Base-by-base conservation (phyloP, 2,329 filamentous ascomycete genomes). In the Aspergillus carbonarius region DNA sequence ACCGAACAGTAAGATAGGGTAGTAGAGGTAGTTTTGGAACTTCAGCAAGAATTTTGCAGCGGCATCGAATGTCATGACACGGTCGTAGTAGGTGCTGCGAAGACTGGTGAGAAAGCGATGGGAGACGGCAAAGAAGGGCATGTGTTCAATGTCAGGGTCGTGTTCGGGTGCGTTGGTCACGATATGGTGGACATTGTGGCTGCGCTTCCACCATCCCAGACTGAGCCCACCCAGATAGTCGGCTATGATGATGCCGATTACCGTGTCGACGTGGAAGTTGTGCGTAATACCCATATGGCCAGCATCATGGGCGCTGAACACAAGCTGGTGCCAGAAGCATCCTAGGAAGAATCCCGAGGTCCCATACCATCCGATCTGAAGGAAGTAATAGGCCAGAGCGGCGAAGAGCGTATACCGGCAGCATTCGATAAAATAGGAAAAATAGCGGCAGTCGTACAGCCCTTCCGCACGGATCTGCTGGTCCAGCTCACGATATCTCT, bases 271-370 rank as follows among this genome's bases (percentile, higher is more conserved):
- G 51, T 90, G 87, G 73, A 93, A 98, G 72, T 88, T 83, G 76
- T 98, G 93, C 2, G 95, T 99, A 68, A 99, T 96, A 65, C 91
- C 95, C 89, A 97, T 96, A 75, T 99, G 95, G 6, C 92, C 93
- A 52, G 93, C 91, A 80, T 99, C 95, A 75, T 99, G 95, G 60
- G 91, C 95, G 1, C 89, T 88, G 72, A 99, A 99, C 53, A 93
- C 90, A 27, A 98, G 83, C 73, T 98, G 95, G 71, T 98, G 95
- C 93, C 95, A 98, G 70, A 96, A 84, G 62, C 85, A 82, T 18
- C 93, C 95, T 2, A 98, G 81, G 66, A 88, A 92, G 50, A 90
- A 73, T 1, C 86, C 92, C 57, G 90, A 91, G 2, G 84, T 78
- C 49, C 78, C 80, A 69, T 90, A 93, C 85, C 88, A 91, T 35